Conservation (phyloP, 1,284 basidiomycete species). For the Leccinum pallidistipes region DNA sequence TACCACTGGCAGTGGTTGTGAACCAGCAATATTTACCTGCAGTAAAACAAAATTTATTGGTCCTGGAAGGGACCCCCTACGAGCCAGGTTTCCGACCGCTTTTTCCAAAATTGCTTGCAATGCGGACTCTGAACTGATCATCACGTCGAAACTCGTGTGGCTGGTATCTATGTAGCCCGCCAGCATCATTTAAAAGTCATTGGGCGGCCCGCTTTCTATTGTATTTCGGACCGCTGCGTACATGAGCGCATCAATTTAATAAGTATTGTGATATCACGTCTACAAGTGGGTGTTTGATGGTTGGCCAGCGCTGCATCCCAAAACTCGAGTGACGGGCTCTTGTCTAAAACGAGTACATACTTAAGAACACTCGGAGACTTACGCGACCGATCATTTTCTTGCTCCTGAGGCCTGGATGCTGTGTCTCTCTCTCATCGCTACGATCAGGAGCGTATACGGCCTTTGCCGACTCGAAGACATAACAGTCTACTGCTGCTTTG, state of each 20-base stretch:
- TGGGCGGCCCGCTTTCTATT: neutral
- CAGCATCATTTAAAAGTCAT: neutral
- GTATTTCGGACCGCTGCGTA: neutral
- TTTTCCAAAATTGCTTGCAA: neutral
- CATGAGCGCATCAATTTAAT: neutral
- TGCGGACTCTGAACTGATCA: neutral
- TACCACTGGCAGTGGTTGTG: no score
- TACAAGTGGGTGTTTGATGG: neutral
- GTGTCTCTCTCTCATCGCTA: neutral
- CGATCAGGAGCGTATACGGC: neutral
- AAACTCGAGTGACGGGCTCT: neutral
- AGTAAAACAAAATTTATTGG: no score
- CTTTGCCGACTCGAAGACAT: conserved; percentile 12
- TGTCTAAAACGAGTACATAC: neutral
- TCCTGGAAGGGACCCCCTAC: neutral
- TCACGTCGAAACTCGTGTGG: neutral
- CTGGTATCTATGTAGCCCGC: neutral
- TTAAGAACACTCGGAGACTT: neutral
- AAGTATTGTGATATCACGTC: neutral
- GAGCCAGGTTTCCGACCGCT: neutral
- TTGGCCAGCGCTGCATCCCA: neutral
- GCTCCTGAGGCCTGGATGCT: neutral
- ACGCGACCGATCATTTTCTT: neutral
- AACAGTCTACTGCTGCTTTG: neutral
- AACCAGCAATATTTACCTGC: no score